These are phyloP conservation scores for Penicillium sp. DNA, from an alignment of 2,329 filamentous ascomycete species.

Conservation along the genomic window DNA sequence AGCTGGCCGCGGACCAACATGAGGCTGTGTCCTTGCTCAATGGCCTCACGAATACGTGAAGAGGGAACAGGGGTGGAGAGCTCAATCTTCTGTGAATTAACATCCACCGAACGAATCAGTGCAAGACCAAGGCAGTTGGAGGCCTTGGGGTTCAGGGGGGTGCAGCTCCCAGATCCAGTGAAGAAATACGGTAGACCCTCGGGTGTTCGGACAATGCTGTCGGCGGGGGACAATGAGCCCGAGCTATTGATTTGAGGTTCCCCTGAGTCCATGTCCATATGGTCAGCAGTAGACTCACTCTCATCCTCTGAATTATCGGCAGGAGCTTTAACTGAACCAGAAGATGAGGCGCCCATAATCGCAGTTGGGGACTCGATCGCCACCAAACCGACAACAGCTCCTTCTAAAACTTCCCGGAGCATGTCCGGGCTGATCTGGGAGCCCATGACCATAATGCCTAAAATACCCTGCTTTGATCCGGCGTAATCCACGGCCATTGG, in stretches of 20 bases:
- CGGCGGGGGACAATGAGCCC: neutral
- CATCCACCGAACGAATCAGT: conserved; percentile 45
- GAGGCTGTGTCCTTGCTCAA: conserved; percentile 41
- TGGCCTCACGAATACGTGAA: conserved; percentile 28
- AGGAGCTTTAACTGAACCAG: neutral
- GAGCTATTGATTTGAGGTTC: neutral
- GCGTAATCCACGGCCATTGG: conserved; percentile 55
- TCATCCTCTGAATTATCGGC: conserved; percentile 5
- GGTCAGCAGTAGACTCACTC: conserved; percentile 15
- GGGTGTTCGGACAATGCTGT: conserved; percentile 42
- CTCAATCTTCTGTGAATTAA: conserved; percentile 41
- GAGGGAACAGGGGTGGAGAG: conserved; percentile 51
- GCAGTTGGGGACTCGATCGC: conserved; percentile 45
- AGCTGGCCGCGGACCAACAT: conserved; percentile 51
- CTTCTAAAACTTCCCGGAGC: conserved; percentile 54
- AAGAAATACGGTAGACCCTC: conserved; percentile 55
- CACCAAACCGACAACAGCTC: conserved; percentile 55
- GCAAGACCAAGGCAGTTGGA: conserved; percentile 54
- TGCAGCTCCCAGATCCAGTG: conserved; percentile 41
- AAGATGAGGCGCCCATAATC: conserved; percentile 19
- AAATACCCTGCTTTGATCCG: conserved; percentile 45
- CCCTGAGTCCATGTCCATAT: conserved; percentile 21
- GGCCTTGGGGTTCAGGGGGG: conserved; percentile 47
- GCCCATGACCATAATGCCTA: conserved; percentile 54
- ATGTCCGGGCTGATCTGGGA: conserved; percentile 50